These are phyloP conservation scores for Acer yangbiense DNA, from an alignment of 345 rosid genomes.

Conservation along the genomic window DNA sequence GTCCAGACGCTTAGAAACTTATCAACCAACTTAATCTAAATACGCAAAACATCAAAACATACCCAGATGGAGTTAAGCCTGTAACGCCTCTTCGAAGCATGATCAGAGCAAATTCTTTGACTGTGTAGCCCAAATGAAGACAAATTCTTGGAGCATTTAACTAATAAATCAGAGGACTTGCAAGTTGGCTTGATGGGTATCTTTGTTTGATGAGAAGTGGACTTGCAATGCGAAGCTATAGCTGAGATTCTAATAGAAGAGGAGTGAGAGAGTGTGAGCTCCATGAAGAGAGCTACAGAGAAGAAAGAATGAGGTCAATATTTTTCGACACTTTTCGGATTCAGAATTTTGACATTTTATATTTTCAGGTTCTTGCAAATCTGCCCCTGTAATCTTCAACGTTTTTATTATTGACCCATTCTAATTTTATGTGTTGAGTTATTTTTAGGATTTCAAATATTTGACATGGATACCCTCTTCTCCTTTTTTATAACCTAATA, in stretches of 20 bases:
- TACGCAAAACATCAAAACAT: neutral
- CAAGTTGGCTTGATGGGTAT: slow-evolving; percentile 19
- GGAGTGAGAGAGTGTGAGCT: slow-evolving; percentile 39
- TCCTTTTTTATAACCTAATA: no score
- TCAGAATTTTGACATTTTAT: neutral
- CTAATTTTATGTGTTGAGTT: neutral
- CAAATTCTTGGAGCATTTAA: slow-evolving; percentile 25
- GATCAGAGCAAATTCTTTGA: slow-evolving; percentile 26
- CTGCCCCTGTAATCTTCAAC: neutral
- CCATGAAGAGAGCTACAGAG: slow-evolving; percentile 31
- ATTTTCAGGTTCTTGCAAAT: neutral
- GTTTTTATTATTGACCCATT: no score
- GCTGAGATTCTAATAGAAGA: slow-evolving; percentile 39
- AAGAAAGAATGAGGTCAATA: neutral
- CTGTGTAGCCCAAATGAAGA: slow-evolving; percentile 25
- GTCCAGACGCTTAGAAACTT: neutral
- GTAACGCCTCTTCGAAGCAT: slow-evolving; percentile 13
- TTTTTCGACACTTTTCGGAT: neutral
- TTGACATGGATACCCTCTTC: neutral
- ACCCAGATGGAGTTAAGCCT: slow-evolving; percentile 47
- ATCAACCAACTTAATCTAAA: neutral
- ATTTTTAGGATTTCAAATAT: neutral
- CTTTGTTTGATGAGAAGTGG: slow-evolving; percentile 21
- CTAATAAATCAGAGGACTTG: slow-evolving; percentile 14
- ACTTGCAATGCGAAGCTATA: slow-evolving; percentile 20